These are phyloP conservation scores for Penicillium canescens DNA, from an alignment of 495 filamentous ascomycete genomes.

Conservation along the genomic window DNA sequence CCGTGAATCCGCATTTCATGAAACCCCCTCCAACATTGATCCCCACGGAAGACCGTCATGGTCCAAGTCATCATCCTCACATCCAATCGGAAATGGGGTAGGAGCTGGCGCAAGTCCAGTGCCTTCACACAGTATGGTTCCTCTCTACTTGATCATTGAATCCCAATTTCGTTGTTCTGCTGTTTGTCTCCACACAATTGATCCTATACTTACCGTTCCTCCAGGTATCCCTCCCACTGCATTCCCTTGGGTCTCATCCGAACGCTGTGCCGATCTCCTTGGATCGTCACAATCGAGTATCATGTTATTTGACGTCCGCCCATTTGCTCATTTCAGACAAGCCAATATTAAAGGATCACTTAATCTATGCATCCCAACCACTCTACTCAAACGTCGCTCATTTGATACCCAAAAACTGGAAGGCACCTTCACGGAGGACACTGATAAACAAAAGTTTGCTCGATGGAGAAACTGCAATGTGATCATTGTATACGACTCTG, in stretches of 20 bases:
- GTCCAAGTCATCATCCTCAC: constrained; percentile 2
- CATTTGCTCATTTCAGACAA: constrained; percentile 76
- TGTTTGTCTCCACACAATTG: neutral
- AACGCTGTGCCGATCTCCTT: constrained; percentile 68
- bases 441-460: constrained; percentile 72
- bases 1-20: constrained; percentile 22
- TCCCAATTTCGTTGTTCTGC: neutral
- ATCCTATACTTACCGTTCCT: constrained; percentile 1
- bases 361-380: constrained; percentile 95
- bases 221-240: constrained; percentile 4
- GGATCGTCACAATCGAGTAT: constrained; percentile 53
- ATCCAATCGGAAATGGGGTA: neutral
- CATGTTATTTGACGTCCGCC: constrained; percentile 84
- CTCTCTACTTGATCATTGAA: neutral
- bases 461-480: constrained; percentile 70
- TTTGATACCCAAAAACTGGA: constrained; percentile 90
- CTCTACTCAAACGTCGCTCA: constrained; percentile 83
- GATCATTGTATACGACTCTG: constrained; percentile 85
- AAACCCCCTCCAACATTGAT: constrained; percentile 17
- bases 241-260: constrained; percentile 57
- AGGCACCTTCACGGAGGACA: constrained; percentile 78
- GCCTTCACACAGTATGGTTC: constrained; percentile 10
- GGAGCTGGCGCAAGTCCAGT: neutral
- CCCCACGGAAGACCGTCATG: constrained; percentile 3
- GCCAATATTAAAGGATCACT: constrained; percentile 76